Evolutionary conservation across 1,284 basidiomycete genomes (phyloP).

Genomic region (Cutaneotrichosporon sp.): DNA sequence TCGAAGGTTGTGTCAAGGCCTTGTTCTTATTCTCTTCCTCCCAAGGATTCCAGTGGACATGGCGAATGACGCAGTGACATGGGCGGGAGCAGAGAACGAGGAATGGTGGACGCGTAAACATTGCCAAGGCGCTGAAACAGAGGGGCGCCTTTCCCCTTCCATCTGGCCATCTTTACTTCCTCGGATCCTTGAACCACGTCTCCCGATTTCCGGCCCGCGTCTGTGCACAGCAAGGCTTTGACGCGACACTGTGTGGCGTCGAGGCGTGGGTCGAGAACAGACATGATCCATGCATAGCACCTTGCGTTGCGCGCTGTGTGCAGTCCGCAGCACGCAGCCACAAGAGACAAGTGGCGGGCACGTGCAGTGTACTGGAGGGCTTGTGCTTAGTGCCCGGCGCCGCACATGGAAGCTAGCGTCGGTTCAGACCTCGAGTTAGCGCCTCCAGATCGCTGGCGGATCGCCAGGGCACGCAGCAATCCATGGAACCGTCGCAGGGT

Average conservation of each 20-base stretch:
- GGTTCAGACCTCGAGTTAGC: no score
- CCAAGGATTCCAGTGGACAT: neutral
- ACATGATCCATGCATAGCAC: constrained; percentile 2
- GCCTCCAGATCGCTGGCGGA: no score
- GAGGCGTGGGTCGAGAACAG: neutral
- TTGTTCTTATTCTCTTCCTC: neutral
- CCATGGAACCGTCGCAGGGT: no score
- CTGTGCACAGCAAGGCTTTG: neutral
- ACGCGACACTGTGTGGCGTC: neutral
- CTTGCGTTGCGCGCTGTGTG: neutral
- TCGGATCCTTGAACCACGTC: no score
- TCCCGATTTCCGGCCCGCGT: neutral
- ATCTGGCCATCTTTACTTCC: neutral
- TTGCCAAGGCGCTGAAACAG: neutral
- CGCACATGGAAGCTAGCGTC: no score
- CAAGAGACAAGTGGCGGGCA: neutral
- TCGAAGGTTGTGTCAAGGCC: neutral
- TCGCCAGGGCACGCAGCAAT: no score
- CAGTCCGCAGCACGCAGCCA: no score
- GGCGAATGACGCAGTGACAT: neutral
- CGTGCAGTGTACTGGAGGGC: no score
- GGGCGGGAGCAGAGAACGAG: no score
- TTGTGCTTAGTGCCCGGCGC: no score
- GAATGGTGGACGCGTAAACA: neutral
- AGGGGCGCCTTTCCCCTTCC: neutral